Evolutionary conservation across 257 asterid species (phyloP), one percentile per base, ranked within the genome.

Genomic region (Coffea eugenioides): DNA sequence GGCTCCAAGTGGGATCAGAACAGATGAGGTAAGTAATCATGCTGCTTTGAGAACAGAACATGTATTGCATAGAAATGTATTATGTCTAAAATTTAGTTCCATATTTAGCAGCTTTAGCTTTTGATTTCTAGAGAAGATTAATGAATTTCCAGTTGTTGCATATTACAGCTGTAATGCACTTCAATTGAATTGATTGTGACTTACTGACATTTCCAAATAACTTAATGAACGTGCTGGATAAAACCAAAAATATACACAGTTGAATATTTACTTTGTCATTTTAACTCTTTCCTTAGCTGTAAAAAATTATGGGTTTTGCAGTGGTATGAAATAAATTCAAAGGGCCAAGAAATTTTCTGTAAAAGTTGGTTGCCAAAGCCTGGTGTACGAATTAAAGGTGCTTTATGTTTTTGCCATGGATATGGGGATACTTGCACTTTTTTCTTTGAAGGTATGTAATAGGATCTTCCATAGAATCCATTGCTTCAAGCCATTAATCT

Each of bases 391-490:
- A 93, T 95, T 85, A 95, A 95, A 88, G 97, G 97, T 31, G 93
- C 96, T 14, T 81, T 95, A 85, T 93, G 92, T 75, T 95, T 95
- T 85, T 93, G 97, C 81, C 99, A 95, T 79, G 99, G 98, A 84
- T 95, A 95, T 80, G 99, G 99, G 36, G 99, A 95, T 84, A 95
- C 99, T 76, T 95, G 99, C 91, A 95, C 99, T 2, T 95, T 95
- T 88, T 95, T 95, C 97, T 95, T 95, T 79, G 99, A 95, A 91
- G 99, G 99, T 95, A 86, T 75, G 91, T 71, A 14, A 8, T 71
- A 54, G 36, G 64, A 69, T 70, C 77, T 71, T 61, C 41, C 39
- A 15, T 31, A 61, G 71, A 73, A 51, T 46, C 21, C 51, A n/a
- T 13, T 27, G 14, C 8, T 25, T 23, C 23, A 36, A 51, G 31